These are phyloP conservation scores for Umbelopsis sp. DNA, from an alignment of 192 early-diverging fungal genomes.

Conservation along the genomic window DNA sequence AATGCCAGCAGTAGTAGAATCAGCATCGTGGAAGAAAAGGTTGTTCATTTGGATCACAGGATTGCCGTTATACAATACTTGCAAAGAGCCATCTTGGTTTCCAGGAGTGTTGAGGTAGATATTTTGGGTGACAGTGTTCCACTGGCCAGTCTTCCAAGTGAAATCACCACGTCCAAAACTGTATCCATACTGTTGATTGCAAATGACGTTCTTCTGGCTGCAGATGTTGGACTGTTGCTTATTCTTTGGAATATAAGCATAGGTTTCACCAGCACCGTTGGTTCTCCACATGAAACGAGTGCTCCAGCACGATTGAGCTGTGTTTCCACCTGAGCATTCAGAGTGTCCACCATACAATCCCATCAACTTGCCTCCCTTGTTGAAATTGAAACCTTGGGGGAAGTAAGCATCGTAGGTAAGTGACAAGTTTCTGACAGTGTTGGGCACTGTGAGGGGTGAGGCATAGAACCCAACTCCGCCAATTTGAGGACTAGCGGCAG, in stretches of 20 bases:
- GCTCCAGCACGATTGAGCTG: conserved; percentile 41
- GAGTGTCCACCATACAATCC: conserved; percentile 56
- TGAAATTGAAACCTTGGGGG: conserved; percentile 50
- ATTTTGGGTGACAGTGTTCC: conserved; percentile 46
- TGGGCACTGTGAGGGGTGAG: conserved; percentile 23
- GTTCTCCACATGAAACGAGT: conserved; percentile 47
- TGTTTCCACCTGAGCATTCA: conserved; percentile 54
- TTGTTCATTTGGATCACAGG: conserved; percentile 17
- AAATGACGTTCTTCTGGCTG: conserved; percentile 39
- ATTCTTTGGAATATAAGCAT: conserved; percentile 42
- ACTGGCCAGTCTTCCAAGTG: conserved; percentile 42
- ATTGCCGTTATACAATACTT: conserved; percentile 25
- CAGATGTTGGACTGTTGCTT: conserved; percentile 30
- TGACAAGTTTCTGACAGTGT: not conserved
- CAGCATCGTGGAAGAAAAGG: conserved; percentile 12
- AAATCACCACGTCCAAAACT: conserved; percentile 55
- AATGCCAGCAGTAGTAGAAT: not conserved
- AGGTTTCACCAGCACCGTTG: conserved; percentile 53
- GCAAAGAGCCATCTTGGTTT: conserved; percentile 19
- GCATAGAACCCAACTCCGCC: conserved; percentile 43
- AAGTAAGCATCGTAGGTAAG: conserved; percentile 47
- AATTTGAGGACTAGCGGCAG: conserved; percentile 5
- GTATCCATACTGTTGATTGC: conserved; percentile 52
- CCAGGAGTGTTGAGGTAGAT: conserved; percentile 36
- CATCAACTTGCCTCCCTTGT: conserved; percentile 58